A percentile compares a stretch with the other conserved stretches of the same genome.
These are phyloP conservation scores for Haberlea rhodopensis DNA, from an alignment of 257 asterid genomes.

Conservation along the genomic window DNA sequence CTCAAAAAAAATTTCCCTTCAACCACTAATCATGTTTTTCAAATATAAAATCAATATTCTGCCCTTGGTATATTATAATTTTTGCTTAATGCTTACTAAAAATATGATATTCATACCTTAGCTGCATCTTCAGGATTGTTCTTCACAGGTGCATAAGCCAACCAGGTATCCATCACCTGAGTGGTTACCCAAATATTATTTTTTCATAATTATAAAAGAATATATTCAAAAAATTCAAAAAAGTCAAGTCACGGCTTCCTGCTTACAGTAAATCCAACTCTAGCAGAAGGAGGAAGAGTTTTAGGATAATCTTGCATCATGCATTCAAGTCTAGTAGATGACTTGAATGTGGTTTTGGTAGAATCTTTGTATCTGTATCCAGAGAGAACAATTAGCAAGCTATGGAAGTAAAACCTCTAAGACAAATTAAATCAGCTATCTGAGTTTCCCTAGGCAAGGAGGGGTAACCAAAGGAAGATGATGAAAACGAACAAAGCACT, in stretches of 20 bases:
- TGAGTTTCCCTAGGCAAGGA: not conserved
- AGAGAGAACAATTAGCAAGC: slow-evolving; percentile 15
- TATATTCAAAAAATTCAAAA: not conserved
- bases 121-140: slow-evolving; percentile 99
- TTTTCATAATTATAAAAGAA: not conserved
- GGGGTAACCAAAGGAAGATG: not conserved
- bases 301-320: slow-evolving; percentile 99
- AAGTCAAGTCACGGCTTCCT: slow-evolving; percentile 11
- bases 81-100: slow-evolving; percentile 5
- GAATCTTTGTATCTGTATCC: slow-evolving; percentile 84
- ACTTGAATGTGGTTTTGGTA: slow-evolving; percentile 81
- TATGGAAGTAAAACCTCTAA: not conserved
- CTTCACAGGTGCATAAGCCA: slow-evolving; percentile 98
- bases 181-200: slow-evolving; percentile 15
- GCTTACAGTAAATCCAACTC: slow-evolving; percentile 97
- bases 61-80: too few species aligned
- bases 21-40: not conserved
- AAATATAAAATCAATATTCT: not conserved
- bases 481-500: not conserved
- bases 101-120: slow-evolving; percentile 52
- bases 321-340: slow-evolving; percentile 98
- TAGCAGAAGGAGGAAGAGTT: slow-evolving; percentile 88
- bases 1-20: not conserved
- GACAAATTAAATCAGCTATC: not conserved
- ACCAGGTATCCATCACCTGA: slow-evolving; percentile 89